These are phyloP conservation scores for Myxozyma melibiosi DNA, from an alignment of 805 yeast genomes.

Conservation along the genomic window DNA sequence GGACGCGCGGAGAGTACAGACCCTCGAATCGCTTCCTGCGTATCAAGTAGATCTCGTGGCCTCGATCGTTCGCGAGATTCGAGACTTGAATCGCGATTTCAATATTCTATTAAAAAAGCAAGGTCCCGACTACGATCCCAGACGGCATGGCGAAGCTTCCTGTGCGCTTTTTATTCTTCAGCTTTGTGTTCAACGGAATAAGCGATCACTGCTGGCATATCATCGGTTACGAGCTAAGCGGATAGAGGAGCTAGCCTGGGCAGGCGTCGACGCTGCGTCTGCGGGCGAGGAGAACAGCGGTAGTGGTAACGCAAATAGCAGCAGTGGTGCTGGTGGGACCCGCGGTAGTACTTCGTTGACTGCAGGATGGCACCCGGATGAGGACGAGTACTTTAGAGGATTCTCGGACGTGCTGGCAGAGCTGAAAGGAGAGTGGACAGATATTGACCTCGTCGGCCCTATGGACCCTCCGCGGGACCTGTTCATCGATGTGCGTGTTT, in stretches of 20 bases:
- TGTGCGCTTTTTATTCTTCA: constrained; percentile 61
- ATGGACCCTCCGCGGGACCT: constrained; percentile 88
- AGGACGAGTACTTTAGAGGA: constrained; percentile 72
- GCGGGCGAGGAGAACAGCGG: constrained; percentile 46
- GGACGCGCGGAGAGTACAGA: constrained; percentile 79
- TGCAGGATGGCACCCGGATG: constrained; percentile 62
- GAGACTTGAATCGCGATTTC: constrained; percentile 50
- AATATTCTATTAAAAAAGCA: constrained; percentile 7
- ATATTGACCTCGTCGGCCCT: constrained; percentile 85
- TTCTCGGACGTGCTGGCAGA: constrained; percentile 73
- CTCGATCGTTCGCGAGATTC: constrained; percentile 69
- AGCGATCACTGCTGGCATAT: constrained; percentile 85
- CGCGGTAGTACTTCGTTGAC: constrained; percentile 1
- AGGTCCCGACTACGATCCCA: constrained; percentile 29
- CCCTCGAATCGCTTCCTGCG: constrained; percentile 64
- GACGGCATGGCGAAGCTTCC: constrained; percentile 40
- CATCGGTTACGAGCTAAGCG: constrained; percentile 69
- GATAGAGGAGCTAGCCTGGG: constrained; percentile 47
- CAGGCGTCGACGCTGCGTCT: constrained; percentile 36
- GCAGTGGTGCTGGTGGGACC: no score
- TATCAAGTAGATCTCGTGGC: constrained; percentile 74
- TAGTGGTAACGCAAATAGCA: not conserved
- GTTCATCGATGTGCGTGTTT: constrained; percentile 89
- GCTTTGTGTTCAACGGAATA: constrained; percentile 81
- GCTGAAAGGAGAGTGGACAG: constrained; percentile 77